Evolutionary conservation across 768 basidiomycete species (phyloP), one percentile per base, ranked within the genome.

Genomic region (Leccinum pellstonianum): DNA sequence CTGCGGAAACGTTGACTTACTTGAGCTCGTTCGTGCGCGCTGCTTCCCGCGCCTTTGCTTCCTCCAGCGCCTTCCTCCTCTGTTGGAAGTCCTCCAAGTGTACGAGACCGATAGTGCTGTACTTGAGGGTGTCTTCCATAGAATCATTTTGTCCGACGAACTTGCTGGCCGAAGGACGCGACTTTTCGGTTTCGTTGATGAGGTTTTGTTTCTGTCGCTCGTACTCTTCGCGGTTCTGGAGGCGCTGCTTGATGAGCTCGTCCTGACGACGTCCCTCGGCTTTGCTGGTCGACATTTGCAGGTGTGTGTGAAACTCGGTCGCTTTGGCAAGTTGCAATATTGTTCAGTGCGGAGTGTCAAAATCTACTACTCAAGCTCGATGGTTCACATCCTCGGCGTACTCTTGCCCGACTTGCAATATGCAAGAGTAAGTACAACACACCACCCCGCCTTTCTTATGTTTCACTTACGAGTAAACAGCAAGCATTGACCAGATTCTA

Each of bases 121-220:
- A 82, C 80, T 96, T 97, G 54, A 98, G 81, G 7, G 86, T 82
- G 60, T 98, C 96, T 73, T 98, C 96, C 81, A 97, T 86, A 5
- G 91, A 93, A 71, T 98, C 95, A 75, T 92, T 86, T 73, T 95
- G 92, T 1, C 93, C 93, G 38, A 96, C 91, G 74, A 98, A 98
- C 61, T 95, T 90, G 70, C 89, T 87, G 3, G 85, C 76, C 0
- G 92, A 91, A 4, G 94, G 91, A 31, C 93, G 88, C 41, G 91
- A 87, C 74, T 95, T 95, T 78, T 96, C 92, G 2, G 94, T 95
- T 77, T 97, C 95, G 70, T 82, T 85, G 67, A 91, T 86, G 72
- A 94, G 85, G 50, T 81, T 82, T 70, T 88, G 85, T 66, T 91
- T 91, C 71, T 92, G 88, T 19, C 88, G 83, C 66, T 91, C 87